These are phyloP conservation scores for Cytospora leucostoma DNA, from an alignment of 2,329 filamentous ascomycete species.

Conservation along the genomic window DNA sequence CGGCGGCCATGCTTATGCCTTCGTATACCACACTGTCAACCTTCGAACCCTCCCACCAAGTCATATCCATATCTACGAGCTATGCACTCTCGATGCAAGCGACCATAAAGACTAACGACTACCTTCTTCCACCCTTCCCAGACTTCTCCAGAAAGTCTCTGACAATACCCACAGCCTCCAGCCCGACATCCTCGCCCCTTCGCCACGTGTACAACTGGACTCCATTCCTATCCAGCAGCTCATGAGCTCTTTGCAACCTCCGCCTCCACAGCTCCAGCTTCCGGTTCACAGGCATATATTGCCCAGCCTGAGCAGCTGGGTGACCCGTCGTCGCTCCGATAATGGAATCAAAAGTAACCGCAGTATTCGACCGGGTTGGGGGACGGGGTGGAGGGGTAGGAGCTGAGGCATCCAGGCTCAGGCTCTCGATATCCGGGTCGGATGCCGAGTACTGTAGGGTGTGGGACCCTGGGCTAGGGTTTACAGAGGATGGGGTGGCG, in stretches of 20 bases:
- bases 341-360: conserved; percentile 24
- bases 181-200: conserved; percentile 67
- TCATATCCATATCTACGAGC: too few relatives aligned
- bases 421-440: conserved; percentile 38
- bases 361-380: conserved; percentile 21
- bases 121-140: conserved; percentile 29
- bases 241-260: conserved; percentile 65
- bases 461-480: conserved; percentile 37
- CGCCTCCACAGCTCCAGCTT: conserved; percentile 73
- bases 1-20: neutral
- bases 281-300: conserved; percentile 52
- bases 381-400: conserved; percentile 28
- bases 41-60: neutral
- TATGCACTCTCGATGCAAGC: too few relatives aligned
- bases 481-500: conserved; percentile 42
- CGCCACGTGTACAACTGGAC: conserved; percentile 75
- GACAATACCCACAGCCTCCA: conserved; percentile 66
- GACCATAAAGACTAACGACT: neutral
- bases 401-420: conserved; percentile 37
- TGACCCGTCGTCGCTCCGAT: conserved; percentile 30
- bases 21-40: neutral
- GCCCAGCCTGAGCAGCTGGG: conserved; percentile 27
- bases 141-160: conserved; percentile 52
- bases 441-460: conserved; percentile 41
- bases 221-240: conserved; percentile 61